Base-by-base conservation (phyloP, 768 basidiomycete species). In the Mycena leptocephala region DNA sequence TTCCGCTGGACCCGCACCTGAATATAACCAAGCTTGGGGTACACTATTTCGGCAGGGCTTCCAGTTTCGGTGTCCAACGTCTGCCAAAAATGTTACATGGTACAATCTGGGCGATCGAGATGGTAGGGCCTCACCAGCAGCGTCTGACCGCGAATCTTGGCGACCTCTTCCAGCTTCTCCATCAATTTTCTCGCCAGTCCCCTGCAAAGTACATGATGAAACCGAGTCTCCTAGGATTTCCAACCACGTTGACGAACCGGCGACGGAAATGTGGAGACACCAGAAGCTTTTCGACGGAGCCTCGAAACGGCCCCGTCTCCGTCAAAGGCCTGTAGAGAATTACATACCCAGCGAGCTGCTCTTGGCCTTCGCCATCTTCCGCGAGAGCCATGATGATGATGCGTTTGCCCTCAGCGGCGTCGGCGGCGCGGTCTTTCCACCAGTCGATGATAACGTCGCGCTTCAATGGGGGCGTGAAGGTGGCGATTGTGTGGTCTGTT, bases 1-100 rank as follows among this genome's bases (percentile, higher is more conserved):
- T 14, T 24, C n/a, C 9, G 28, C 18, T 32, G 18, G 13, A 58
- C 35, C 59, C 74, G 16, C 53, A 72, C 75, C 53, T 35, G 58
- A 26, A n/a, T 69, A 33, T 76, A 76, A 5, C 70, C 75, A n/a
- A 76, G 65, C 51, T 72, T 76, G 11, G 66, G 75, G 28, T 76
- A 76, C 16, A 76, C 24, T 2, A 30, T 35, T n/a, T 76, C 75
- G 1, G 75, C 75, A 8, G 75, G 75, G 28, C 75, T 76, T 9
- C 71, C 75, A 2, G 70, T 72, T 43, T 76, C 75, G 1, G 75
- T 76, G 46, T 76, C 75, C 37, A 76, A 18, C 64, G 24, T 67
- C 75, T 76, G 64, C 7, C 16, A 18, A 6, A 56, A 22, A 37
- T 11, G 1, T 33, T 24, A 18, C 11, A 35, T n/a, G n/a, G 26